Base-by-base conservation (phyloP, 495 filamentous ascomycete genomes). In the Margaritispora aquatica region DNA sequence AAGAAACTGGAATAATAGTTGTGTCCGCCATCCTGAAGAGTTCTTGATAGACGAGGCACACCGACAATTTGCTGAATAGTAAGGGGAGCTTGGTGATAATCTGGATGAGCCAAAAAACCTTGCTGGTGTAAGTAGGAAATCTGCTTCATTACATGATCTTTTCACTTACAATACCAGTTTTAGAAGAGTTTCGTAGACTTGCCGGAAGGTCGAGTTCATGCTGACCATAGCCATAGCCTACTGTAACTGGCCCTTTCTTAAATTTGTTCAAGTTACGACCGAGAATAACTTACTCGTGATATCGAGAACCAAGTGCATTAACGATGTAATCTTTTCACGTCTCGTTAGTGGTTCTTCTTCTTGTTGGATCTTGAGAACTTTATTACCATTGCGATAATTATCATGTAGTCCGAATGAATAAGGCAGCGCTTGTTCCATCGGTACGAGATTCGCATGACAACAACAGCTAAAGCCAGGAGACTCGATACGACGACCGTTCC, bases 21-120 rank as follows among this genome's bases (percentile, higher is more conserved):
- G 54, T 46, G 24, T 57, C 51, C 1, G 55, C 59, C 2, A 2
- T 46, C n/a, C 27, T 41, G 58, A 65, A 62, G 15, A 65, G 51
- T 34, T 27, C 22, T 9, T 0, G 21, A 44, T 65, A 65, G 22
- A 54, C 26, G 54, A 48, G 31, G 46, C 58, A 65, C n/a, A 62
- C 46, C 29, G 62, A 62, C 2, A 62, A 36, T 31, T 62, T 62
- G 1, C 31, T 58, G 15, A 47, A 7, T 21, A 58, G 24, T 0
- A 26, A 41, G 2, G 62, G 57, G 2, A 62, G 19, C 29, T 62
- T 58, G 50, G 50, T 57, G 59, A 65, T 23, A 22, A 61, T 34
- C 24, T 64, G 58, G 41, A 51, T 64, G 11, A 64, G 31, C 50
- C 53, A 61, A 9, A 57, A 48, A 13, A 56, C 41, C 57, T 60